Conservation (phyloP, 1,139 yeast genomes). For the Candida sojae region DNA sequence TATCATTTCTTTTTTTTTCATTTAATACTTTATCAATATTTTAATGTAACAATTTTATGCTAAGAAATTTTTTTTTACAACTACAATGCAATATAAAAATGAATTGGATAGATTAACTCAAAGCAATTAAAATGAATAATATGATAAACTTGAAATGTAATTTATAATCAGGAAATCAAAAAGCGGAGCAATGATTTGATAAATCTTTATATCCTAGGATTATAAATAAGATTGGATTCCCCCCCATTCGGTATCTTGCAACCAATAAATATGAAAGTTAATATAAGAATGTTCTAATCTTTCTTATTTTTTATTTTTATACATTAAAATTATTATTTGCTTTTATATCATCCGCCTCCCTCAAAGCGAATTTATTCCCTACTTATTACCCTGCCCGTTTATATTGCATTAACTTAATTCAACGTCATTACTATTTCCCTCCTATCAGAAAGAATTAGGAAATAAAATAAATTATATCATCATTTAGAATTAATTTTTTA, state of each 20-base stretch:
- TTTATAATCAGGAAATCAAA: not conserved
- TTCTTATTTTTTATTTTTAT: not conserved
- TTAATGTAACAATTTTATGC: not conserved
- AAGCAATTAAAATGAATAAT: constrained; percentile 2
- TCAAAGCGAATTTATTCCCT: not conserved
- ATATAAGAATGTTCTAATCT: no score
- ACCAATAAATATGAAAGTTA: no score
- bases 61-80: not conserved
- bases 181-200: not conserved
- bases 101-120: no score
- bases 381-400: not conserved
- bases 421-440: no score
- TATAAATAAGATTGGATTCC: constrained; percentile 1
- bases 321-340: not conserved
- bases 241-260: not conserved
- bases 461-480: not conserved
- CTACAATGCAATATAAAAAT: no score
- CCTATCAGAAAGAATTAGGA: not conserved
- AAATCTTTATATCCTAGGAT: not conserved
- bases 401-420: not conserved
- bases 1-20: not conserved
- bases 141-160: not conserved
- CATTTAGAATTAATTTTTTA: no score
- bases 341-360: no score
- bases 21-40: not conserved